These are phyloP conservation scores for Vigna trinervia DNA, from an alignment of 306 rosid species.

Conservation along the genomic window DNA sequence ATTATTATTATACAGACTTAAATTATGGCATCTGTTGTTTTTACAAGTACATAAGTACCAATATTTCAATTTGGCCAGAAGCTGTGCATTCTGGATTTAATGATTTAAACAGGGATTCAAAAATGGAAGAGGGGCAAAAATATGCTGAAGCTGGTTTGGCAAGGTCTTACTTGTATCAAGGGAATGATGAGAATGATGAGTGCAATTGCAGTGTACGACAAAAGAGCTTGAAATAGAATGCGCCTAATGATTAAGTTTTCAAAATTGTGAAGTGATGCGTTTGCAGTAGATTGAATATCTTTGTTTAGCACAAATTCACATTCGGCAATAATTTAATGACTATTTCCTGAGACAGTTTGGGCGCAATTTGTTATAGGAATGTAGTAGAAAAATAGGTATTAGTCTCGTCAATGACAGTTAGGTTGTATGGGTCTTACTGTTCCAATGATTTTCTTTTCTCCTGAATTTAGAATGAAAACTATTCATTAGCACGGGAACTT, in stretches of 20 bases:
- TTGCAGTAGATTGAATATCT: neutral
- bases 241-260: neutral
- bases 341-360: neutral
- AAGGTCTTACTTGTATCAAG: neutral
- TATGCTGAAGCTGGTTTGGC: neutral
- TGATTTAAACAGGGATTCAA: neutral
- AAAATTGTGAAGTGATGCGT: neutral
- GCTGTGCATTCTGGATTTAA: neutral
- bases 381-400: neutral
- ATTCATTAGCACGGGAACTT: neutral
- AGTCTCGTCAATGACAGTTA: conserved; percentile 5
- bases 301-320: neutral
- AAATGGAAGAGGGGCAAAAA: conserved; percentile 28
- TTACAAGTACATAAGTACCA: conserved; percentile 5
- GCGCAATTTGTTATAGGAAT: neutral
- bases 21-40: conserved; percentile 8
- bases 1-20: neutral
- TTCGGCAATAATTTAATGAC: neutral
- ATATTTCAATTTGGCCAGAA: conserved; percentile 5
- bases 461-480: neutral
- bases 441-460: neutral
- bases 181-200: conserved; percentile 2
- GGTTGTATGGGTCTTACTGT: neutral
- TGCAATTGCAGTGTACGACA: neutral
- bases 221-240: conserved; percentile 11